Evolutionary conservation across 768 basidiomycete species (phyloP).

Genomic region (Hygrocybe punicea): DNA sequence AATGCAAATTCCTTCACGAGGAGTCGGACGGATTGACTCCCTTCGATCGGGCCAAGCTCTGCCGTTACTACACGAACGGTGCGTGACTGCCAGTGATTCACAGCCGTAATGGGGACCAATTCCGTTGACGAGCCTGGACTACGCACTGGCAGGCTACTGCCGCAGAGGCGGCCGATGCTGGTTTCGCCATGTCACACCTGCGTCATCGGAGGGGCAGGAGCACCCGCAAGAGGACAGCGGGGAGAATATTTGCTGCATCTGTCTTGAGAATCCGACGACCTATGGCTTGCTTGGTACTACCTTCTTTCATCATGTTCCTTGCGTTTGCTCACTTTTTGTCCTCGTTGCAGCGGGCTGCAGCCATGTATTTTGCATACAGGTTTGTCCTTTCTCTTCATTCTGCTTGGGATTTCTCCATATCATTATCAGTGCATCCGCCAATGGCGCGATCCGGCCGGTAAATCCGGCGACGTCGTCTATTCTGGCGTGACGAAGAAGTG

Average conservation of each 20-base stretch:
- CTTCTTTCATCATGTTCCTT: neutral
- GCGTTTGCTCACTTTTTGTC: neutral
- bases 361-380: constrained; percentile 74
- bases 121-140: constrained; percentile 2
- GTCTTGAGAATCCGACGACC: constrained; percentile 65
- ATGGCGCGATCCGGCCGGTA: constrained; percentile 66
- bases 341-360: constrained; percentile 56
- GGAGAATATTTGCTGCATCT: constrained; percentile 63
- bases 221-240: constrained; percentile 33
- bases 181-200: constrained; percentile 56
- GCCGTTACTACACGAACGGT: constrained; percentile 63
- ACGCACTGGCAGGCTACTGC: constrained; percentile 67
- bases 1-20: constrained; percentile 77
- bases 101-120: too few relatives aligned
- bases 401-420: too few relatives aligned
- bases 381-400: constrained; percentile 30
- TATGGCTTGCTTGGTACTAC: constrained; percentile 67
- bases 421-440: constrained; percentile 64
- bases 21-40: constrained; percentile 51
- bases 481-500: constrained; percentile 71
- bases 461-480: constrained; percentile 46
- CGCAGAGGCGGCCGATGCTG: constrained; percentile 67
- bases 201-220: constrained; percentile 1
- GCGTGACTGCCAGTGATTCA: constrained; percentile 9
- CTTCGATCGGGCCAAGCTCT: constrained; percentile 68